Percentiles rank a stretch among this genome's conserved stretches.
Evolutionary conservation across 176 grass and related monocot genomes (phyloP).

Genomic region (Typha latifolia): DNA sequence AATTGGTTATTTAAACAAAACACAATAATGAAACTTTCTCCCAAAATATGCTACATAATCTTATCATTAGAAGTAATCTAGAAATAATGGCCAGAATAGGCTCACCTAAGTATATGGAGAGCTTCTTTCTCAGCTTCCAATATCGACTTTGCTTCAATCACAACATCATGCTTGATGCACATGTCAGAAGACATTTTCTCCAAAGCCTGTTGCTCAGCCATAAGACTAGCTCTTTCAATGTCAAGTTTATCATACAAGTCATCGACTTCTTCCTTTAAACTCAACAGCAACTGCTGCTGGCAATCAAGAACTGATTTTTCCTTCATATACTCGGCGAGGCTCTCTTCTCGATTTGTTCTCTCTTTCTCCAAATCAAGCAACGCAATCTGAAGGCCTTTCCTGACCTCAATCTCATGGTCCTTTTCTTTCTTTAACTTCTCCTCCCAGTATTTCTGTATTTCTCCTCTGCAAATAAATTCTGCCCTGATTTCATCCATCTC

Average conservation of each 20-base stretch:
- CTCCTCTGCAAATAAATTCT: conserved; percentile 58
- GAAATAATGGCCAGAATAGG: neutral
- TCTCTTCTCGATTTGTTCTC: conserved; percentile 31
- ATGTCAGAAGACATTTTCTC: conserved; percentile 41
- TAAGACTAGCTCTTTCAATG: conserved; percentile 38
- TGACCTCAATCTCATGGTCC: conserved; percentile 23
- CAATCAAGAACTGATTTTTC: conserved; percentile 50
- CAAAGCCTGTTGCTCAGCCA: conserved; percentile 42
- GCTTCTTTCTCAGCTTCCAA: conserved; percentile 86
- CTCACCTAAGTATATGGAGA: conserved; percentile 76
- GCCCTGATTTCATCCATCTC: conserved; percentile 69
- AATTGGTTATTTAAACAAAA: neutral
- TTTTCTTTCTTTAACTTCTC: conserved; percentile 41
- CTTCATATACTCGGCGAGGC: conserved; percentile 43
- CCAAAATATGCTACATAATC: neutral
- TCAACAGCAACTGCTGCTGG: conserved; percentile 35
- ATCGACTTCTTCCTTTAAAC: conserved; percentile 66
- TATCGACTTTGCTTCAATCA: conserved; percentile 62
- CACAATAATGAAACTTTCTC: neutral
- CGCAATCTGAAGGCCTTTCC: conserved; percentile 40
- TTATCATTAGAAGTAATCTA: neutral
- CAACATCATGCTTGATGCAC: conserved; percentile 42
- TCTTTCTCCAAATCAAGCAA: conserved; percentile 55
- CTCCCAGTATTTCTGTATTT: conserved; percentile 75
- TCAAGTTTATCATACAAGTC: conserved; percentile 46